phyloP scores from a whole-genome alignment of 352 stramenopile genomes.

The Ophiocytium majus region DNA sequence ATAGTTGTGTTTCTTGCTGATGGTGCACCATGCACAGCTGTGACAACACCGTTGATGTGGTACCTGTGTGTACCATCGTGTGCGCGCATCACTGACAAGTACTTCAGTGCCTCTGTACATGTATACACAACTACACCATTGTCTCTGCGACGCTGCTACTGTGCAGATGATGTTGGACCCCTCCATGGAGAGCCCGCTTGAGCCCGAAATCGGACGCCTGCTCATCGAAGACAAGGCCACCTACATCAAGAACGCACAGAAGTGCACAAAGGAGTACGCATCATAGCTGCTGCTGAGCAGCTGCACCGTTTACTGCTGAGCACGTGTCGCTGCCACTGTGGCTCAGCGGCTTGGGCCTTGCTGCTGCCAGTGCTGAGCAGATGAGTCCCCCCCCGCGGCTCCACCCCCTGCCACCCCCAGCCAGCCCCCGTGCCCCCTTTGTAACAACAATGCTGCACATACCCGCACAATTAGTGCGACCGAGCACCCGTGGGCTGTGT shows the following conservation, averaged over 20 bases:
- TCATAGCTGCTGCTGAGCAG: not conserved
- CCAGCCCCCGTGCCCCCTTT: too few species aligned
- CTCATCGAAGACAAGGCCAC: constrained; percentile 83
- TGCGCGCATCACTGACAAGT: too few species aligned
- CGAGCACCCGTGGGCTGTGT: too few species aligned
- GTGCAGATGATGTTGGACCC: constrained; percentile 87
- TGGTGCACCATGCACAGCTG: not conserved
- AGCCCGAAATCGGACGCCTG: constrained; percentile 88
- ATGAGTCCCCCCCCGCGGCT: too few species aligned
- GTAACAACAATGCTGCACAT: too few species aligned
- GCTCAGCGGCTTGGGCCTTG: too few species aligned
- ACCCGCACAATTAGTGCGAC: too few species aligned
- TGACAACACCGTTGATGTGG: not conserved
- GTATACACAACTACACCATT: not conserved
- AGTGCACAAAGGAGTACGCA: constrained; percentile 59
- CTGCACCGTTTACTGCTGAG: too few species aligned
- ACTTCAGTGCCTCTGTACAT: not conserved
- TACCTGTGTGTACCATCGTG: too few species aligned
- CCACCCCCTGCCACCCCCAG: too few species aligned
- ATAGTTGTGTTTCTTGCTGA: not conserved
- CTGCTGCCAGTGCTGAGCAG: too few species aligned
- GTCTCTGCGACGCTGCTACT: constrained; percentile 61
- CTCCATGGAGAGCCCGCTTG: constrained; percentile 89
- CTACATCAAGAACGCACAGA: constrained; percentile 85
- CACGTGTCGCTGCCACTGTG: too few species aligned